phyloP scores from a whole-genome alignment of 805 yeast genomes.

The Kodamaea neixiangensis region DNA sequence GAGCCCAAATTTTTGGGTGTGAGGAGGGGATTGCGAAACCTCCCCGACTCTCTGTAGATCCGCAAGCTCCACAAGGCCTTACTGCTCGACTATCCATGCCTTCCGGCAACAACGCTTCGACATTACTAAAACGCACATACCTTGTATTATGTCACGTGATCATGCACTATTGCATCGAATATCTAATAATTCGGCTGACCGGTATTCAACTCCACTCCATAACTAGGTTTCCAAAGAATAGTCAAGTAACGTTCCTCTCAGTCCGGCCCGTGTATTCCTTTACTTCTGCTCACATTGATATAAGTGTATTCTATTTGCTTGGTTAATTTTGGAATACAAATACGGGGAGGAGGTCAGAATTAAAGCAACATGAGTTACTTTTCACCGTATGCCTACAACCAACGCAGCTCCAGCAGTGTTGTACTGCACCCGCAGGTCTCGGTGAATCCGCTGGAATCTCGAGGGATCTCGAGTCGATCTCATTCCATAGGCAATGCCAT shows the following conservation, averaged over 20 bases:
- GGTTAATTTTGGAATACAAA: not conserved
- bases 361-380: conserved; percentile 4
- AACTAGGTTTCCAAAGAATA: not conserved
- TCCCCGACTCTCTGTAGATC: no score
- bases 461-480: not conserved
- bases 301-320: not conserved
- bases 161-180: no score
- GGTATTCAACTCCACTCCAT: not conserved
- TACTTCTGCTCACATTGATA: not conserved
- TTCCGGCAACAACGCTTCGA: no score
- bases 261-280: not conserved
- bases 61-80: no score
- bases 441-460: not conserved
- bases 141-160: no score
- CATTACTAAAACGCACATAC: no score
- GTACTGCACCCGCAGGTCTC: not conserved
- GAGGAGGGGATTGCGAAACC: no score
- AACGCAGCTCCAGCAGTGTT: not conserved
- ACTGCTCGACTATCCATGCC: no score
- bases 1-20: no score
- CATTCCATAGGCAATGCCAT: not conserved
- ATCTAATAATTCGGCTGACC: no score
- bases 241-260: not conserved
- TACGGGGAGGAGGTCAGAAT: not conserved
- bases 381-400: conserved; percentile 8